Evolutionary conservation across 768 basidiomycete genomes (phyloP).

Genomic region (Exidia glandulosa): DNA sequence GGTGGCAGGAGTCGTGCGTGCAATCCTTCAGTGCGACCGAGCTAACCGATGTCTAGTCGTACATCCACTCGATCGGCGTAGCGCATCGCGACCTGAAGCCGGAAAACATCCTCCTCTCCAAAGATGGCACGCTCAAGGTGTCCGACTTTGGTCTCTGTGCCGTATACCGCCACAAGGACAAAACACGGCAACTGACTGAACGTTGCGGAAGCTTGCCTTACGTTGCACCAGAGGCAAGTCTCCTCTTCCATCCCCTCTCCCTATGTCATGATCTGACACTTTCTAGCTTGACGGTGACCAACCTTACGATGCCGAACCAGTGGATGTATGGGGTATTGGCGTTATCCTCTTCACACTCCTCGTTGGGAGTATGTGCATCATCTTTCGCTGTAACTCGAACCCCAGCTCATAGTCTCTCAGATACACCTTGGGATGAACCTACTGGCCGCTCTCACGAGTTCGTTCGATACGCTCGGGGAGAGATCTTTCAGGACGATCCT

Average conservation of each 20-base stretch:
- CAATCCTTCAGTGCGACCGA: not conserved
- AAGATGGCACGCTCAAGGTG: conserved; percentile 77
- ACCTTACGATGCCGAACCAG: conserved; percentile 81
- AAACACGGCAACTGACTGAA: conserved; percentile 65
- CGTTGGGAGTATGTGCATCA: conserved; percentile 60
- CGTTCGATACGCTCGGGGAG: conserved; percentile 57
- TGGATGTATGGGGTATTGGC: conserved; percentile 94
- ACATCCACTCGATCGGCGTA: conserved; percentile 81
- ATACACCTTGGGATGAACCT: conserved; percentile 97
- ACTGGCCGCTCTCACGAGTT: conserved; percentile 68
- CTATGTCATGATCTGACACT: not conserved
- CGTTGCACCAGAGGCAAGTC: conserved; percentile 79
- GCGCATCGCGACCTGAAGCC: conserved; percentile 97
- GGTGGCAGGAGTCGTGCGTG: conserved; percentile 64
- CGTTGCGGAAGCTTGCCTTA: conserved; percentile 90
- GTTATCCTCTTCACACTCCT: conserved; percentile 89
- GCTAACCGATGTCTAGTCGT: conserved; percentile 37
- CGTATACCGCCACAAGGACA: conserved; percentile 77
- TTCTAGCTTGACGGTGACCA: conserved; percentile 49
- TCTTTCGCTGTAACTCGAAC: not conserved
- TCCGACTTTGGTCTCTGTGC: conserved; percentile 92
- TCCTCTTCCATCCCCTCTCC: not conserved
- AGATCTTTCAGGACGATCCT: conserved; percentile 62
- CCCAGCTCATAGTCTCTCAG: conserved; percentile 28
- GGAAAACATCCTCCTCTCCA: conserved; percentile 84